phyloP scores from a whole-genome alignment of 441 rosid species.

The Adansonia rubrostipa region DNA sequence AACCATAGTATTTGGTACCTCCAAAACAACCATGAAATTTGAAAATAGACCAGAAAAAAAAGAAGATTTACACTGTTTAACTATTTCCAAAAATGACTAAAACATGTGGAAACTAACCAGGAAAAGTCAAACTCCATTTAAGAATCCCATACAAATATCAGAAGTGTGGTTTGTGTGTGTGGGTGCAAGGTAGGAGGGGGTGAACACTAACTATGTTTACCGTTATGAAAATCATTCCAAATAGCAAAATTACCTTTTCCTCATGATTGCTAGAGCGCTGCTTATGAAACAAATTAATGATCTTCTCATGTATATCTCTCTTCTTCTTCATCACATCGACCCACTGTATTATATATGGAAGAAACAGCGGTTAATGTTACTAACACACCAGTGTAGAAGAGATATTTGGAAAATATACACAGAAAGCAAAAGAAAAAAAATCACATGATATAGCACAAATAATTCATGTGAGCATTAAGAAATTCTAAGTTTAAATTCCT shows the following conservation, averaged over 20 bases:
- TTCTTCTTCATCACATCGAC: conserved; percentile 94
- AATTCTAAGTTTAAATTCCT: not conserved
- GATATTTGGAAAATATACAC: not conserved
- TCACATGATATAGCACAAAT: not conserved
- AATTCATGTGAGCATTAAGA: not conserved
- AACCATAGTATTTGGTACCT: not conserved
- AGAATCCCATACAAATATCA: not conserved
- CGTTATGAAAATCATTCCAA: not conserved
- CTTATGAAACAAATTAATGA: conserved; percentile 70
- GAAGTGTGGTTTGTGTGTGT: no score
- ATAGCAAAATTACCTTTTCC: conserved; percentile 54
- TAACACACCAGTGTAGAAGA: not conserved
- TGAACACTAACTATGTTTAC: not conserved
- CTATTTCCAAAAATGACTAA: not conserved
- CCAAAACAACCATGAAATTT: not conserved
- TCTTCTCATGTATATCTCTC: conserved; percentile 78
- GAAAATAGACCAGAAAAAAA: conserved; percentile 11
- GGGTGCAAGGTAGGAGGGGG: not conserved
- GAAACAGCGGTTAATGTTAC: not conserved
- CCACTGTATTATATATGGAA: conserved; percentile 45
- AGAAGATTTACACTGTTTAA: not conserved
- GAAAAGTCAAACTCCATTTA: not conserved
- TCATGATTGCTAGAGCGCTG: conserved; percentile 53
- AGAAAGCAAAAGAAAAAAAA: not conserved
- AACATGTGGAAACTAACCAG: not conserved